phyloP scores from a whole-genome alignment of 2,329 filamentous ascomycete genomes.

The Beauveria varroae region DNA sequence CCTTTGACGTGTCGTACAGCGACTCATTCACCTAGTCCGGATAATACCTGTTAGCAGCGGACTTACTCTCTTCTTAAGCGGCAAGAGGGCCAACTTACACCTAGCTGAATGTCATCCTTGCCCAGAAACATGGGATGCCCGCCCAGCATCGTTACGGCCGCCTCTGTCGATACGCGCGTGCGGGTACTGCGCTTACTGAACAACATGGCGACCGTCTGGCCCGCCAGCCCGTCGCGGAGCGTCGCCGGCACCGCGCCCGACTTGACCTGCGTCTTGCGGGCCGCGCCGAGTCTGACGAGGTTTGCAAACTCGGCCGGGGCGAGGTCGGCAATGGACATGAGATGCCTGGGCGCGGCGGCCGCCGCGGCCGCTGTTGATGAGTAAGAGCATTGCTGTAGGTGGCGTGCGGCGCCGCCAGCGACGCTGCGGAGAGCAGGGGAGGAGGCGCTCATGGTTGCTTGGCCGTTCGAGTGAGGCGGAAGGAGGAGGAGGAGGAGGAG shows the following conservation, averaged over 20 bases:
- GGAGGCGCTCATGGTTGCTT: slow-evolving; percentile 1
- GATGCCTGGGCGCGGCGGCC: slow-evolving; percentile 57
- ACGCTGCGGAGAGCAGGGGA: background rate
- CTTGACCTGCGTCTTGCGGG: slow-evolving; percentile 72
- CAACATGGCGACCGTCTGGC: slow-evolving; percentile 86
- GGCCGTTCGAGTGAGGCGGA: background rate
- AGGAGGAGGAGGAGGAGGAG: background rate
- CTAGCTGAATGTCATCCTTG: slow-evolving; percentile 92
- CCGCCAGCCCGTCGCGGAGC: slow-evolving; percentile 56
- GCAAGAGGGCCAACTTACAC: slow-evolving; percentile 43
- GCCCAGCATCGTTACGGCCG: slow-evolving; percentile 78
- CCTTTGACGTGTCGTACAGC: slow-evolving; percentile 81
- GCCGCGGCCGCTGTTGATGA: background rate
- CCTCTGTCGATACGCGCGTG: slow-evolving; percentile 89
- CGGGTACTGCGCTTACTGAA: slow-evolving; percentile 95
- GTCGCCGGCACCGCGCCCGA: slow-evolving; percentile 46
- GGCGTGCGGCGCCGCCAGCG: background rate
- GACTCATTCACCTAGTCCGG: slow-evolving; percentile 72
- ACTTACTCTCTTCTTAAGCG: background rate
- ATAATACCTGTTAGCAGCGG: background rate
- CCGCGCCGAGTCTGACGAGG: slow-evolving; percentile 73
- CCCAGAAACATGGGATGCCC: slow-evolving; percentile 95
- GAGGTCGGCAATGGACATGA: slow-evolving; percentile 87
- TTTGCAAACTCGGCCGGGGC: slow-evolving; percentile 69
- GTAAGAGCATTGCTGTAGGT: slow-evolving; percentile 1